phyloP scores from a whole-genome alignment of 2,329 filamentous ascomycete species.

The Exophiala alcalophila region DNA sequence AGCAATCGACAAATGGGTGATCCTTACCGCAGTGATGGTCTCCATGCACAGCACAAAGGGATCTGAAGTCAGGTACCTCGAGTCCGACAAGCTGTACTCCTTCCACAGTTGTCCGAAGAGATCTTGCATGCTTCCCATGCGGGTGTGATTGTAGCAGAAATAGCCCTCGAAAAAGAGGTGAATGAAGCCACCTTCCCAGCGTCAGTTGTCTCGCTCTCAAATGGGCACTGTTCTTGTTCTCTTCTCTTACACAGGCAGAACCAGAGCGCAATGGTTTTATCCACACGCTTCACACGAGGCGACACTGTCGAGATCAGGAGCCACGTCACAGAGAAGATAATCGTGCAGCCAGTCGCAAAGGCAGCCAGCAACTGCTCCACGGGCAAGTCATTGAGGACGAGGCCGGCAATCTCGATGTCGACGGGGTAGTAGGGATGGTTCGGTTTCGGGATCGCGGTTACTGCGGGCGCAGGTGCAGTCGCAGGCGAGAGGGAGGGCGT shows the following conservation, averaged over 20 bases:
- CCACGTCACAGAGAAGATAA: slow-evolving; percentile 58
- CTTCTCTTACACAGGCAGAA: slow-evolving; percentile 65
- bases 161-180: slow-evolving; percentile 86
- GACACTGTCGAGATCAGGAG: slow-evolving; percentile 52
- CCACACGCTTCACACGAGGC: slow-evolving; percentile 52
- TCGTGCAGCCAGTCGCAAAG: slow-evolving; percentile 57
- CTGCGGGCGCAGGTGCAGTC: slow-evolving; percentile 1
- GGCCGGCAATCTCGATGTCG: slow-evolving; percentile 59
- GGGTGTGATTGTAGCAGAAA: slow-evolving; percentile 67
- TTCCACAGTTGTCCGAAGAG: slow-evolving; percentile 88
- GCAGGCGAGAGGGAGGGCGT: not conserved
- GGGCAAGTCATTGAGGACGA: slow-evolving; percentile 63
- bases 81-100: slow-evolving; percentile 84
- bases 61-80: slow-evolving; percentile 77
- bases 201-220: slow-evolving; percentile 14
- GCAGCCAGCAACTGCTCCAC: slow-evolving; percentile 57
- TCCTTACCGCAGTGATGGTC: slow-evolving; percentile 68
- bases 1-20: not conserved
- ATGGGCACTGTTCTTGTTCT: not conserved
- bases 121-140: slow-evolving; percentile 65
- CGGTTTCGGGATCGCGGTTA: slow-evolving; percentile 15
- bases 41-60: slow-evolving; percentile 86
- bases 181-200: slow-evolving; percentile 47
- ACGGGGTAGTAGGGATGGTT: slow-evolving; percentile 70
- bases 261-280: slow-evolving; percentile 66